Percentiles rank a stretch among this genome's conserved stretches.
phyloP scores from a whole-genome alignment of 345 rosid genomes.

The Eucalyptus regnans region DNA sequence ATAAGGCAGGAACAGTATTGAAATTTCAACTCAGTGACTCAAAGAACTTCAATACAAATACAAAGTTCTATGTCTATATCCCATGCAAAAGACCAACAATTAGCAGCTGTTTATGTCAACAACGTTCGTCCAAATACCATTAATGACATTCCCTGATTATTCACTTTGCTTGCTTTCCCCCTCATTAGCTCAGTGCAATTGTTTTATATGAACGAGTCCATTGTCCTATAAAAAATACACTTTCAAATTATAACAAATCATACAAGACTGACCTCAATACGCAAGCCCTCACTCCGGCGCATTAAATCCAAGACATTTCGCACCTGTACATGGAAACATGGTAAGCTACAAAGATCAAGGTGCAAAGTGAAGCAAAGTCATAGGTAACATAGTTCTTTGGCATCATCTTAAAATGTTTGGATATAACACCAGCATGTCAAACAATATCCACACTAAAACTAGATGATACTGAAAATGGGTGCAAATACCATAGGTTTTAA shows the following conservation, averaged over 20 bases:
- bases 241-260: neutral
- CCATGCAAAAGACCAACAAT: neutral
- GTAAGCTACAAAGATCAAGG: conserved; percentile 1
- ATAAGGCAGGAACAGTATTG: neutral
- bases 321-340: conserved; percentile 26
- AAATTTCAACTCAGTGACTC: neutral
- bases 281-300: conserved; percentile 77
- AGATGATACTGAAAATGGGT: neutral
- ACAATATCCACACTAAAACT: neutral
- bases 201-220: neutral
- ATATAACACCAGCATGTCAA: neutral
- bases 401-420: neutral
- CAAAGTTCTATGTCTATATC: neutral
- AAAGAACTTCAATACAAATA: neutral
- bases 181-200: neutral
- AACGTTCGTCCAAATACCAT: neutral
- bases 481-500: neutral
- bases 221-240: neutral
- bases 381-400: neutral
- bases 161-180: neutral
- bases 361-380: neutral
- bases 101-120: neutral
- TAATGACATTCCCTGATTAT: neutral
- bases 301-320: conserved; percentile 73
- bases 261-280: conserved; percentile 44